A percentile compares a stretch with the other conserved stretches of the same genome.
Conservation (phyloP, 495 filamentous ascomycete species). For the Hypoxylon intermedium region DNA sequence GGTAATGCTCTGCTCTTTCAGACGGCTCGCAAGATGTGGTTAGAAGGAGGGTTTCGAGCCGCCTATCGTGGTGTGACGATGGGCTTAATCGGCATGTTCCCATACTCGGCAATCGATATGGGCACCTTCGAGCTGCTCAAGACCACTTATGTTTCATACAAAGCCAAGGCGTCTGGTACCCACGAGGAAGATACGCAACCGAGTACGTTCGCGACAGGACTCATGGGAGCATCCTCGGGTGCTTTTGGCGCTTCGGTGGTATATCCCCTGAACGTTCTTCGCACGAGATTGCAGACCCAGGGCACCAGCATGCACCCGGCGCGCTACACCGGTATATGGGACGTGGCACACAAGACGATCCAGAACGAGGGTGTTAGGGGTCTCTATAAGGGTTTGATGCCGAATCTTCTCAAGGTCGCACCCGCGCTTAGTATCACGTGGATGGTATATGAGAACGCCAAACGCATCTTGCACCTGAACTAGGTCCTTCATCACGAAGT, state of each 20-base stretch:
- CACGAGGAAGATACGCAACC: conserved; percentile 83
- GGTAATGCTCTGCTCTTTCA: conserved; percentile 85
- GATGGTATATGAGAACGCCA: conserved; percentile 96
- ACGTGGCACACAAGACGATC: conserved; percentile 83
- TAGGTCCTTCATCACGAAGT: conserved; percentile 39
- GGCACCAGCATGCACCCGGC: conserved; percentile 89
- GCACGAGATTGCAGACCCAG: conserved; percentile 93
- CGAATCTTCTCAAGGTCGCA: conserved; percentile 95
- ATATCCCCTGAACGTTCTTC: conserved; percentile 93
- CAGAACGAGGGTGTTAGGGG: conserved; percentile 83
- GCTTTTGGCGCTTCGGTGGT: conserved; percentile 93
- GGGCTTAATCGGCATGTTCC: conserved; percentile 94
- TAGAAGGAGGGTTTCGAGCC: conserved; percentile 70
- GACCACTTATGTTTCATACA: conserved; percentile 68
- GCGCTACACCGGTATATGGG: conserved; percentile 86
- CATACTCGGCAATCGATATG: conserved; percentile 96
- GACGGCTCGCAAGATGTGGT: conserved; percentile 85
- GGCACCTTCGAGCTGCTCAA: conserved; percentile 95
- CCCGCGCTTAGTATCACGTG: conserved; percentile 97
- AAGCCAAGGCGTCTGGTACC: conserved; percentile 71
- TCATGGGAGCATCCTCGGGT: conserved; percentile 87
- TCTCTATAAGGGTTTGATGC: conserved; percentile 93
- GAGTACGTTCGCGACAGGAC: conserved; percentile 77
- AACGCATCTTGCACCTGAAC: conserved; percentile 74
- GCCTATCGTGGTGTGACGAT: conserved; percentile 94